Evolutionary conservation across 2,329 filamentous ascomycete genomes (phyloP), one percentile per base, ranked within the genome.

Genomic region (Calonectria hongkongensis): DNA sequence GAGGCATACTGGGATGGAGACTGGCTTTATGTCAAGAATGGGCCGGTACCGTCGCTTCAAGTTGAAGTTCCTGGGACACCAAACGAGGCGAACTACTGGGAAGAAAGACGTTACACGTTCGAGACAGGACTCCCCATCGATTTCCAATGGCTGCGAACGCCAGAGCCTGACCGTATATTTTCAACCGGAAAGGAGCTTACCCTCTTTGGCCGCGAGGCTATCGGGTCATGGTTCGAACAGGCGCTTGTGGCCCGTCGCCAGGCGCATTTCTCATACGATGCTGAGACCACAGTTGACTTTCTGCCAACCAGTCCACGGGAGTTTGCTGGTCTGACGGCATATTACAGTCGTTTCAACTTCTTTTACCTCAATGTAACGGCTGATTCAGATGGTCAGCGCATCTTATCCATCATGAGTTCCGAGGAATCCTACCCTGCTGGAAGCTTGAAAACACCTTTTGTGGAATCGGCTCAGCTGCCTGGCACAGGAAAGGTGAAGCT

Each of bases 261-360:
- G 80, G 86, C 85, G n/a, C 89, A 91, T 78, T 92, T 92, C 80
- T 91, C 89, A 1, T 91, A 89, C 76, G 89, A 92, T 69, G 90
- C 89, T 63, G 89, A 91, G 80, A 91, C 90, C 0, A 81, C 86
- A 0, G 75, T 92, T 2, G 84, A 87, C 70, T 92, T 90, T 76
- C 81, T 83, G 0, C 91, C 91, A 0, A 80, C 82, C 0, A 90
- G 92, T 76, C 90, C 91, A 83, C 85, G 90, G 12, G 87, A 92
- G 75, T 92, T 90, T 71, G 90, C 90, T 0, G 91, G 91, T 0
- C 82, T 92, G 12, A 89, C 89, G 15, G 89, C 89, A 0, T 92
- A 92, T 80, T 92, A 92, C 83, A 90, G 88, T 78, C 89, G 90
- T 3, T 92, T 86, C 83, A 92, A 92, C 81, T 92, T 92, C 82